A percentile compares a stretch with the other conserved stretches of the same genome.
phyloP scores from a whole-genome alignment of 2,329 filamentous ascomycete species.

The Lecanicillium sp. region DNA sequence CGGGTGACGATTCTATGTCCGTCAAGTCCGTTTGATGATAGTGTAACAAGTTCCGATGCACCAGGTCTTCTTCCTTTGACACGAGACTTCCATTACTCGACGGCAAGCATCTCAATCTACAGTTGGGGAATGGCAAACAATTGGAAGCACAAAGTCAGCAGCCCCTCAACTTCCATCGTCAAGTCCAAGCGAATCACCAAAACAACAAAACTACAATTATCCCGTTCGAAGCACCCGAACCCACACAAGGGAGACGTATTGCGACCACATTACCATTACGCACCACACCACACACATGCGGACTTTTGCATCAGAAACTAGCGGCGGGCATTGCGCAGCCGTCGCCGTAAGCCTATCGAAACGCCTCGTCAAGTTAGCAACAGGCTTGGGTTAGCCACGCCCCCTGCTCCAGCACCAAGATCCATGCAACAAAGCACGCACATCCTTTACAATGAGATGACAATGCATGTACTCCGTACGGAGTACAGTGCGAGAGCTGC shows the following conservation, averaged over 20 bases:
- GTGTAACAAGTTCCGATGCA: neutral
- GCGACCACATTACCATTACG: no score
- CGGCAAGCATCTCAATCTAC: no score
- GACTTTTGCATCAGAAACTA: constrained; percentile 10
- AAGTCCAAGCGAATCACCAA: no score
- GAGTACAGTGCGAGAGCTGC: neutral
- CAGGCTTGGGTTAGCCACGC: neutral
- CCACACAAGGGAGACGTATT: no score
- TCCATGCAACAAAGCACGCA: neutral
- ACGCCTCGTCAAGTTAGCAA: constrained; percentile 23
- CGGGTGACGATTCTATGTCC: neutral
- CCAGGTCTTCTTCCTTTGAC: no score
- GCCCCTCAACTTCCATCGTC: no score
- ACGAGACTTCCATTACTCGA: no score
- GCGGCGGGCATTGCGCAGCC: constrained; percentile 18
- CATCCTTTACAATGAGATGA: neutral
- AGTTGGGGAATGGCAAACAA: no score
- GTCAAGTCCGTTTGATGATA: neutral
- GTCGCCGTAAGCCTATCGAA: constrained; percentile 26
- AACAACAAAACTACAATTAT: no score
- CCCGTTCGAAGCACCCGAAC: no score
- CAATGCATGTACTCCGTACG: no score
- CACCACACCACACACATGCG: constrained; percentile 3
- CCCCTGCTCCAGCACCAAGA: neutral
- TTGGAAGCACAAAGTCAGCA: no score